Evolutionary conservation across 345 rosid species (phyloP).

Genomic region (Brassica nigra): DNA sequence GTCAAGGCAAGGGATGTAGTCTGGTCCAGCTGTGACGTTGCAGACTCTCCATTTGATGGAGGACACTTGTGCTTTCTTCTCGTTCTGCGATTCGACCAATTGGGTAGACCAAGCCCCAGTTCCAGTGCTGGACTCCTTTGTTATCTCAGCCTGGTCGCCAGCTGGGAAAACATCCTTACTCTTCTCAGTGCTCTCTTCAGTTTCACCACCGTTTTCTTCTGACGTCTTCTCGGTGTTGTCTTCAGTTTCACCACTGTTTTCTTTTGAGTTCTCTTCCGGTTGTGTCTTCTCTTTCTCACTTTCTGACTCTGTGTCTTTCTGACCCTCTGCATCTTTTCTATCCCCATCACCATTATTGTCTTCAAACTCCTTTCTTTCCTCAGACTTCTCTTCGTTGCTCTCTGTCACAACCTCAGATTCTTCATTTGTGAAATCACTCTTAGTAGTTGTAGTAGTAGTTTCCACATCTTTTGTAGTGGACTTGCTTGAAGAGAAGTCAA

Average conservation of each 20-base stretch:
- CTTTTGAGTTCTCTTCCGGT: slow-evolving; percentile 37
- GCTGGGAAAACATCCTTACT: slow-evolving; percentile 47
- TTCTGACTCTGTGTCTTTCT: slow-evolving; percentile 13
- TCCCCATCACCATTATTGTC: slow-evolving; percentile 46
- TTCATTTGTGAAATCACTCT: slow-evolving; percentile 36
- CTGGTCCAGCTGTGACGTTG: slow-evolving; percentile 86
- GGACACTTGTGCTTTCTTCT: slow-evolving; percentile 62
- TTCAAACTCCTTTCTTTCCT: slow-evolving; percentile 41
- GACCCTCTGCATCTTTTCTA: slow-evolving; percentile 32
- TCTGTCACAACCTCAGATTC: slow-evolving; percentile 42
- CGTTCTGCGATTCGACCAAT: slow-evolving; percentile 78
- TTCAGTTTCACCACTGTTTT: slow-evolving; percentile 33
- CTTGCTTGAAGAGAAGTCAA: slow-evolving; percentile 30
- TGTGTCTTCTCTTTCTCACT: slow-evolving; percentile 37
- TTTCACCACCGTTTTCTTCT: slow-evolving; percentile 28
- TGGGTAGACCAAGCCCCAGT: slow-evolving; percentile 77
- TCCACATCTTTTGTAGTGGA: slow-evolving; percentile 39
- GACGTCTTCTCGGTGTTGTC: slow-evolving; percentile 38
- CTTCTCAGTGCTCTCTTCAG: slow-evolving; percentile 40
- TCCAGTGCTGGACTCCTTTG: slow-evolving; percentile 60
- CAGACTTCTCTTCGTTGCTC: slow-evolving; percentile 41
- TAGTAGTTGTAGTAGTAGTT: slow-evolving; percentile 19
- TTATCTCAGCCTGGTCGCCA: slow-evolving; percentile 64
- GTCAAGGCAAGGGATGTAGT: slow-evolving; percentile 96
- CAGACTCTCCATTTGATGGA: slow-evolving; percentile 70